Evolutionary conservation across 2,329 filamentous ascomycete species (phyloP), one percentile per base, ranked within the genome.

Genomic region (Fusarium pseudocircinatum): DNA sequence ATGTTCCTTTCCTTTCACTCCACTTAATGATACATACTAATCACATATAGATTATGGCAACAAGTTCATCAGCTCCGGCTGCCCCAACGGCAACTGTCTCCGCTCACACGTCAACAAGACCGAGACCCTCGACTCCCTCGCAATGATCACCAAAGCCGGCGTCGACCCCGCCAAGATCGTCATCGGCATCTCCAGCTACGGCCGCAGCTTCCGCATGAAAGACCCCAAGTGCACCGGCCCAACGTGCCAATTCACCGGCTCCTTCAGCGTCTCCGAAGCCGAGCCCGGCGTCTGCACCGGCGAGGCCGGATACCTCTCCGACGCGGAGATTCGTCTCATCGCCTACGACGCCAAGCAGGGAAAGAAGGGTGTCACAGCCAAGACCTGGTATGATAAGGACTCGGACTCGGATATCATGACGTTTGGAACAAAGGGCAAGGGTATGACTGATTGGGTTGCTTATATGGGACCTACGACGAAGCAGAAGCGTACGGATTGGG

Each of bases 51-150:
- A 81, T n/a, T 75, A 75, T 3, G 75, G 73, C 0, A 81, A 79
- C 57, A 53, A 73, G 14, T 77, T 72, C 49, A 67, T 78, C 20
- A 75, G 50, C 50, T 68, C 75, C 2, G 76, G 77, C 24, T 81
- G 80, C 56, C 67, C 74, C 4, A 61, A 16, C 12, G 80, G 80
- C 4, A 79, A 79, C 70, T 81, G 83, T 52, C 76, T 85, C 3
- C 80, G 81, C 1, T 79, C 76, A 0, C 82, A 84, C 66, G 75
- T 84, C 67, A 85, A 85, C 75, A 59, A 78, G 47, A 85, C 83
- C 9, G 83, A 85, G 57, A 83, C 82, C 3, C 42, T 72, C 8
- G 75, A 74, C n/a, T 71, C 83, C 1, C 70, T 85, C 18, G 66
- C 79, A 3, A 84, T 83, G 80, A 75, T 82, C 39, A 82, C 81